A percentile compares a stretch with the other conserved stretches of the same genome.
Conservation (phyloP, 2,329 filamentous ascomycete genomes). For the Xylaria sp. region DNA sequence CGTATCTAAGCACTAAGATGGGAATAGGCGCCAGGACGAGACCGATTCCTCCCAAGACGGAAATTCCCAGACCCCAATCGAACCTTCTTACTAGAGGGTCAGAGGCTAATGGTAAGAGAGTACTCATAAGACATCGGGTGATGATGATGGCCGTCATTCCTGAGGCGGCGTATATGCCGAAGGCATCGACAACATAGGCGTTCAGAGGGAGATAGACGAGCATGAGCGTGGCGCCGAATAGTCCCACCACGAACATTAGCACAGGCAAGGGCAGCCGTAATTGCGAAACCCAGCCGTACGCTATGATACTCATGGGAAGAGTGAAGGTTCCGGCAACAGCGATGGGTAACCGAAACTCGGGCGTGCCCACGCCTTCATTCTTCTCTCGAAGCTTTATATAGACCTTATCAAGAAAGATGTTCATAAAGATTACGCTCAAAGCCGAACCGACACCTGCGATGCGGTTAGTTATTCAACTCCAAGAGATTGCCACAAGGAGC, state of each 20-base stretch:
- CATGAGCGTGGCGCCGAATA: constrained; percentile 59
- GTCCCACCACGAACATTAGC: constrained; percentile 56
- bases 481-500: no score
- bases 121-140: constrained; percentile 64
- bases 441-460: constrained; percentile 60
- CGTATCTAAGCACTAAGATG: constrained; percentile 61
- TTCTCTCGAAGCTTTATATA: constrained; percentile 59
- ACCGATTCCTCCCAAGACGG: constrained; percentile 55
- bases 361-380: constrained; percentile 55
- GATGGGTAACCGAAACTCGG: constrained; percentile 66
- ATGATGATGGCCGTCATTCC: constrained; percentile 68
- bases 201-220: constrained; percentile 61
- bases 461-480: constrained; percentile 30
- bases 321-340: constrained; percentile 57
- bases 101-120: constrained; percentile 64
- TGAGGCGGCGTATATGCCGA: constrained; percentile 65
- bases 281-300: constrained; percentile 64
- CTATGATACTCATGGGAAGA: constrained; percentile 57
- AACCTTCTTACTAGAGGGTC: constrained; percentile 58
- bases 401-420: constrained; percentile 62
- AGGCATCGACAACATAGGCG: constrained; percentile 67
- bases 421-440: constrained; percentile 60
- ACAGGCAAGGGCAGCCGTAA: constrained; percentile 54
- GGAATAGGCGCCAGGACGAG: constrained; percentile 62
- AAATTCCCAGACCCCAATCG: constrained; percentile 64